Conservation (phyloP, 345 rosid species). For the Dipteronia dyeriana region DNA sequence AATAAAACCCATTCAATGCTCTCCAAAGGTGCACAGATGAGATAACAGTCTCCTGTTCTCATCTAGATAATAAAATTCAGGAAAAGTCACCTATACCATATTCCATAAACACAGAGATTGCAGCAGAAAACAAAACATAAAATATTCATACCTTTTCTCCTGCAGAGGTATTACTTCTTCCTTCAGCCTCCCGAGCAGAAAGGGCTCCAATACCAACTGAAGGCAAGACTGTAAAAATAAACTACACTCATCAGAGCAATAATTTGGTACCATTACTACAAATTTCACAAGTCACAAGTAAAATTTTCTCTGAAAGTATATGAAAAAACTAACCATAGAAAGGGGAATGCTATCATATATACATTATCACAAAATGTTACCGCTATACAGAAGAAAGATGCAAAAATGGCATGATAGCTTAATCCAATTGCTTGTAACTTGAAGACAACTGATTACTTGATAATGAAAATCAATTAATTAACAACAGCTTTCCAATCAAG, state of each 20-base stretch:
- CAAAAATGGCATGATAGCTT: not conserved
- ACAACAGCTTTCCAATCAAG: no score
- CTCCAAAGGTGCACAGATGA: not conserved
- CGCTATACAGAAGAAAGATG: not conserved
- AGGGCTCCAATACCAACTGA: constrained; percentile 97
- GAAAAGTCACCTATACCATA: not conserved
- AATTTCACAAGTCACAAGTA: not conserved
- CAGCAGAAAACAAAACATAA: constrained; percentile 9
- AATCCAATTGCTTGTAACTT: not conserved
- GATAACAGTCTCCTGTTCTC: not conserved
- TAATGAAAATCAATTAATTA: no score
- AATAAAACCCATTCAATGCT: not conserved
- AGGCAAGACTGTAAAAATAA: constrained; percentile 66
- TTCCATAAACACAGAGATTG: constrained; percentile 1
- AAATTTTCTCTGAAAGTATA: not conserved
- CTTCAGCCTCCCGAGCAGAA: constrained; percentile 94
- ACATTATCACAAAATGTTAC: not conserved
- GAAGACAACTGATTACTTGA: not conserved
- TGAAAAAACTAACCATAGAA: not conserved
- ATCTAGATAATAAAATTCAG: not conserved
- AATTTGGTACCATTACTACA: not conserved
- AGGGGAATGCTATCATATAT: not conserved
- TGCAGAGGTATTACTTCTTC: constrained; percentile 81
- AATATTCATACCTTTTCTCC: constrained; percentile 76
- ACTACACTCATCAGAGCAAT: not conserved